Conservation (phyloP, 2,329 filamentous ascomycete species). For the Colletotrichum sansevieriae region DNA sequence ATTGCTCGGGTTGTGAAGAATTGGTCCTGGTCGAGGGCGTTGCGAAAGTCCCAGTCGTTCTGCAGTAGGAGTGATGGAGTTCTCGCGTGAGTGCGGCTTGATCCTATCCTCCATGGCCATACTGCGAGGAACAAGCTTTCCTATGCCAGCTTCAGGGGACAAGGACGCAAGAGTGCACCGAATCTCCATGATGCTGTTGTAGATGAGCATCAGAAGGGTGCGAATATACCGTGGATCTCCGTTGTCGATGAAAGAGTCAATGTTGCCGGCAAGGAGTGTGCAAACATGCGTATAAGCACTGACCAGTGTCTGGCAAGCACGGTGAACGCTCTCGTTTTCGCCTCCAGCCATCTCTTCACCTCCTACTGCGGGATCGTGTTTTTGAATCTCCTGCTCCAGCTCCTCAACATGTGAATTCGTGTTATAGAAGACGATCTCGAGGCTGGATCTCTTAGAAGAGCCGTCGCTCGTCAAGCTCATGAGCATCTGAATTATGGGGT, state of each 20-base stretch:
- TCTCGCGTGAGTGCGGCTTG: conserved; percentile 64
- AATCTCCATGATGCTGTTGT: conserved; percentile 77
- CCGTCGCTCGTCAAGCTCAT: conserved; percentile 73
- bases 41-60: conserved; percentile 58
- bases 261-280: conserved; percentile 70
- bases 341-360: conserved; percentile 62
- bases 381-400: conserved; percentile 74
- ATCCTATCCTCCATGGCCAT: conserved; percentile 60
- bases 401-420: conserved; percentile 76
- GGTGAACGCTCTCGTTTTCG: conserved; percentile 74
- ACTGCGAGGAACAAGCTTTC: conserved; percentile 31
- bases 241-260: conserved; percentile 74
- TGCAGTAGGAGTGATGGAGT: conserved; percentile 65
- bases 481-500: conserved; percentile 76
- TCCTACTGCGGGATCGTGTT: conserved; percentile 66
- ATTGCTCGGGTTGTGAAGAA: conserved; percentile 64
- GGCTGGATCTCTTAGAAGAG: conserved; percentile 71
- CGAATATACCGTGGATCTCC: conserved; percentile 76
- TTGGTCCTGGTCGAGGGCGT: conserved; percentile 54
- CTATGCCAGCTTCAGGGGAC: conserved; percentile 47
- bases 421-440: conserved; percentile 77
- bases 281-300: conserved; percentile 76
- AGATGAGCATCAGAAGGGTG: conserved; percentile 72
- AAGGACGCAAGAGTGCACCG: conserved; percentile 63
- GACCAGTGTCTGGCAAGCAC: conserved; percentile 73